These are phyloP conservation scores for Zygoascus hellenicus DNA, from an alignment of 1,139 yeast genomes.

Conservation along the genomic window DNA sequence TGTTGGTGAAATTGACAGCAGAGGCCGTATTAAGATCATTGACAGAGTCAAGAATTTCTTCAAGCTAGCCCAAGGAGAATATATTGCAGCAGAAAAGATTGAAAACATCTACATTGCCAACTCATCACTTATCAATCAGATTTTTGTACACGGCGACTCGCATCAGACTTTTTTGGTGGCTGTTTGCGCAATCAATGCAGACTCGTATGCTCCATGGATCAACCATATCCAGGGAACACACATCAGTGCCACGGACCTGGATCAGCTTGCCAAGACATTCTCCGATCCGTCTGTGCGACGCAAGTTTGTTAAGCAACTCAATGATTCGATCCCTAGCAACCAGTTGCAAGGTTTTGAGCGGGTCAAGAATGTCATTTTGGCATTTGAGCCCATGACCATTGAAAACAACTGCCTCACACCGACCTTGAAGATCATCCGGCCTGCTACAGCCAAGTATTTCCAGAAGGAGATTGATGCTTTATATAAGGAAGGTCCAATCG, in stretches of 20 bases:
- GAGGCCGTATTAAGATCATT: conserved; percentile 55
- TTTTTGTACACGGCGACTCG: conserved; percentile 63
- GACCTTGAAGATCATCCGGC: conserved; percentile 66
- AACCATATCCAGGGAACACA: conserved; percentile 21
- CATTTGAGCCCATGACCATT: conserved; percentile 59
- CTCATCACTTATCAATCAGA: conserved; percentile 48
- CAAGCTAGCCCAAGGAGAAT: conserved; percentile 78
- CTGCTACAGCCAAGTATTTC: conserved; percentile 50
- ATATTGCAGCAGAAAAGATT: conserved; percentile 72
- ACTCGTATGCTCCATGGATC: conserved; percentile 29
- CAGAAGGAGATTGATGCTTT: conserved; percentile 42
- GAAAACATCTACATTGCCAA: conserved; percentile 57
- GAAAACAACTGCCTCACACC: conserved; percentile 70
- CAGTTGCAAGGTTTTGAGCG: conserved; percentile 51
- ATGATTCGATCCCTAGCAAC: conserved; percentile 28
- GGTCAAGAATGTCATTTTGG: conserved; percentile 54
- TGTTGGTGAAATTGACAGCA: conserved; percentile 50
- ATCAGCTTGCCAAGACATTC: conserved; percentile 28
- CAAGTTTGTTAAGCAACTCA: conserved; percentile 31
- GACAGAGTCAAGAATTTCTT: conserved; percentile 79
- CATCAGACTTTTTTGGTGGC: conserved; percentile 55
- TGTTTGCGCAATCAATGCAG: conserved; percentile 56
- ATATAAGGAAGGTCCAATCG: conserved; percentile 54
- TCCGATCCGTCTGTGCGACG: conserved; percentile 30
- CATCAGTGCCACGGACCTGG: conserved; percentile 28